A percentile compares a stretch with the other conserved stretches of the same genome.
Evolutionary conservation across 2,329 filamentous ascomycete genomes (phyloP).

Genomic region (Neonectria neomacrospora): DNA sequence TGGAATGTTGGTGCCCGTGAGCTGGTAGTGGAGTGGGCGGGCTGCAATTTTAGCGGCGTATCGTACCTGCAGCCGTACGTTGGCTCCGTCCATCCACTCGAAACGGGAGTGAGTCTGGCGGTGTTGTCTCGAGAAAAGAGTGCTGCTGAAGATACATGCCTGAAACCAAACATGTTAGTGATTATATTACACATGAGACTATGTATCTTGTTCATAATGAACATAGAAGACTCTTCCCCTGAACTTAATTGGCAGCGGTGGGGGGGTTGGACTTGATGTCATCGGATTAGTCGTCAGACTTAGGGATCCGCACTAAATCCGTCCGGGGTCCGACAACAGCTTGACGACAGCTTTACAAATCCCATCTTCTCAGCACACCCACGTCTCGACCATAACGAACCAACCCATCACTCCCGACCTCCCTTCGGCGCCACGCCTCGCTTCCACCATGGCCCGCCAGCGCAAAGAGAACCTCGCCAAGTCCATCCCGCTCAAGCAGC

Average conservation of each 20-base stretch:
- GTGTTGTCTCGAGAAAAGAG: neutral
- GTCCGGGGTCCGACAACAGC: neutral
- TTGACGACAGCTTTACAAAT: conserved; percentile 11
- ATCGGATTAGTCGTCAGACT: conserved; percentile 16
- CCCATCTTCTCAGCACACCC: too few relatives aligned
- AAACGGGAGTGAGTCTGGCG: neutral
- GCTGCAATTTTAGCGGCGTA: neutral
- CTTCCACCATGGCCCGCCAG: conserved; percentile 58
- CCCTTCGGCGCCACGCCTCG: conserved; percentile 23
- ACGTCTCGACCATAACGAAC: conserved; percentile 12
- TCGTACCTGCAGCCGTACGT: neutral
- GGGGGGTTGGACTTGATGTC: conserved; percentile 22
- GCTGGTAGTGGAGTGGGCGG: neutral
- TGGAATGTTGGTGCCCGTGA: conserved; percentile 3
- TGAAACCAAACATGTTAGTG: too few relatives aligned
- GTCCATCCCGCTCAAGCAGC: conserved; percentile 73
- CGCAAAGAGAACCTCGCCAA: conserved; percentile 60
- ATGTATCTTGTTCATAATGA: too few relatives aligned
- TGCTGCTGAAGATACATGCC: neutral
- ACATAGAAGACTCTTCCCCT: too few relatives aligned
- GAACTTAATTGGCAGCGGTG: conserved; percentile 14
- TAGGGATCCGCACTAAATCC: conserved; percentile 17
- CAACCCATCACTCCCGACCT: conserved; percentile 6
- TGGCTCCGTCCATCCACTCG: neutral
- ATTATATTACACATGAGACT: too few relatives aligned